Conservation (phyloP, 2,329 filamentous ascomycete species). For the Cladorrhinum sp. region DNA sequence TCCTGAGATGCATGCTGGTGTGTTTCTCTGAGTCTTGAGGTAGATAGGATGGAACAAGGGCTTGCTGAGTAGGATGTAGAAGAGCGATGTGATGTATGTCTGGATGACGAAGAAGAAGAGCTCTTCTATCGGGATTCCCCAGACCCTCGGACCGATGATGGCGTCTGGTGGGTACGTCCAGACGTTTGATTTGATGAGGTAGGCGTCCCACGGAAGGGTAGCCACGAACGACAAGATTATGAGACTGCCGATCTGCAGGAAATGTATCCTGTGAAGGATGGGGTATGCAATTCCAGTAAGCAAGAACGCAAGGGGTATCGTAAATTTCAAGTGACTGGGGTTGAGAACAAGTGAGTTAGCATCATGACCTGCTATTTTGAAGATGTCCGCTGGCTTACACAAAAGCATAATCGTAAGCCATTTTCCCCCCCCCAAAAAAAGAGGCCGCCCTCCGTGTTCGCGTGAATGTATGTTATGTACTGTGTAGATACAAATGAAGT, state of each 20-base stretch:
- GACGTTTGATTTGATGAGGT: conserved; percentile 63
- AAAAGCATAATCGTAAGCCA: conserved; percentile 28
- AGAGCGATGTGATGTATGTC: conserved; percentile 67
- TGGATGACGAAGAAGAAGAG: conserved; percentile 76
- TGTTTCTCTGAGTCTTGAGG: conserved; percentile 34
- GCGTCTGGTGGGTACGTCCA: conserved; percentile 69
- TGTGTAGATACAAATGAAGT: neutral
- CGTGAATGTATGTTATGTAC: neutral
- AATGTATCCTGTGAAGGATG: conserved; percentile 58
- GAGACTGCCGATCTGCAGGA: conserved; percentile 60
- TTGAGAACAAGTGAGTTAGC: neutral
- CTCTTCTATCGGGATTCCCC: conserved; percentile 67
- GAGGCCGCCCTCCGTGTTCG: too few relatives aligned
- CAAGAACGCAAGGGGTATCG: conserved; percentile 58
- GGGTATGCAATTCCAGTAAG: conserved; percentile 60
- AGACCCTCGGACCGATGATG: conserved; percentile 60
- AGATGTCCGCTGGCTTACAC: conserved; percentile 17
- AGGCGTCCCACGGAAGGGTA: conserved; percentile 75
- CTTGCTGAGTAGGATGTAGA: conserved; percentile 67
- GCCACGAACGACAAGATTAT: conserved; percentile 61
- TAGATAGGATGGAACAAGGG: conserved; percentile 52
- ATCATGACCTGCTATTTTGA: neutral
- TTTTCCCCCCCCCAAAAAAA: too few relatives aligned
- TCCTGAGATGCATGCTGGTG: conserved; percentile 25
- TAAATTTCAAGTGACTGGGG: conserved; percentile 63